Conservation (phyloP, 2,329 filamentous ascomycete species). For the Penicillium freii region DNA sequence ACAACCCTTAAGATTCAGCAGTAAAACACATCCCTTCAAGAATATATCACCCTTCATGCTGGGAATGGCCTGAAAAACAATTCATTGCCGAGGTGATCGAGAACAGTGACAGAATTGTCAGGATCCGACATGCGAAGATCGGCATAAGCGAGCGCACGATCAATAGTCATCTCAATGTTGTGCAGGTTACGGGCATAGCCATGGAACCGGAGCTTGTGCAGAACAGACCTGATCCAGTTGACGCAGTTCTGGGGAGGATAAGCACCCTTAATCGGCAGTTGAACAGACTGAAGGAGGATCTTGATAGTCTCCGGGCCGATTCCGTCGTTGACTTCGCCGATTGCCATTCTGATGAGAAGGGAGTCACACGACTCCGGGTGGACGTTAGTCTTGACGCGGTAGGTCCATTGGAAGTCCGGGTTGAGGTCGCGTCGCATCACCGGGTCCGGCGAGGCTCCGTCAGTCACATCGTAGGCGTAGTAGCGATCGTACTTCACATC, state of each 20-base stretch:
- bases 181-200: neutral
- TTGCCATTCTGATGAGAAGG: neutral
- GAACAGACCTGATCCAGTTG: neutral
- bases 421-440: neutral
- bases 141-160: slow-evolving; percentile 4
- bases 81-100: slow-evolving; percentile 3
- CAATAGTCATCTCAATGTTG: neutral
- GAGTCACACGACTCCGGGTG: neutral
- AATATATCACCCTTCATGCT: too few relatives aligned
- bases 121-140: slow-evolving; percentile 2
- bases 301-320: neutral
- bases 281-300: neutral
- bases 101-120: neutral
- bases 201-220: neutral
- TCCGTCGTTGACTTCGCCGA: neutral
- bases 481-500: neutral
- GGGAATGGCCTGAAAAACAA: neutral
- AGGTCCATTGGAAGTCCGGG: slow-evolving; percentile 5
- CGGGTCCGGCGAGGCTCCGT: neutral
- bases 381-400: slow-evolving; percentile 1
- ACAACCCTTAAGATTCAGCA: neutral
- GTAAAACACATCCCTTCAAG: neutral
- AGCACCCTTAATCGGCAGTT: neutral
- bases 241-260: neutral
- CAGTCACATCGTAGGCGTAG: slow-evolving; percentile 9